A percentile compares a stretch with the other conserved stretches of the same genome.
Evolutionary conservation across 2,329 filamentous ascomycete genomes (phyloP).

Genomic region (Fusarium humuli): DNA sequence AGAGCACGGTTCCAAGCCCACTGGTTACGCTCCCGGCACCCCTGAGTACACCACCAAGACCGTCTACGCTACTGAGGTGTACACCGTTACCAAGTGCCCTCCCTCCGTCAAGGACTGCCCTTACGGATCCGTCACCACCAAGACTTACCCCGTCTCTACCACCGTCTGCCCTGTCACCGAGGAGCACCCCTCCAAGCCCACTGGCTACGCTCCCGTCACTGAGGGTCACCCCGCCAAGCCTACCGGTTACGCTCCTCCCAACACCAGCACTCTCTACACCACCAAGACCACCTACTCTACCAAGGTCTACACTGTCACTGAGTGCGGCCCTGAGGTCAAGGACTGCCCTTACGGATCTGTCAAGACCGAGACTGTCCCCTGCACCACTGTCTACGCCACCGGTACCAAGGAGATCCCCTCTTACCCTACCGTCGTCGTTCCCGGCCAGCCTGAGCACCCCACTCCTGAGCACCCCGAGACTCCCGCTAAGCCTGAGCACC

Average conservation of each 20-base stretch:
- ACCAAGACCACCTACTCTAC: slow-evolving; percentile 50
- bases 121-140: slow-evolving; percentile 31
- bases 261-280: slow-evolving; percentile 45
- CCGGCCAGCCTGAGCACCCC: slow-evolving; percentile 21
- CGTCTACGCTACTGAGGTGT: slow-evolving; percentile 32
- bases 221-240: slow-evolving; percentile 30
- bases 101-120: slow-evolving; percentile 50
- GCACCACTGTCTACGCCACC: slow-evolving; percentile 30
- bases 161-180: slow-evolving; percentile 38
- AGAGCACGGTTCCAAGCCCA: slow-evolving; percentile 36
- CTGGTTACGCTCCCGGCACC: slow-evolving; percentile 43
- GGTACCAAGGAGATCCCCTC: slow-evolving; percentile 37
- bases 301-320: slow-evolving; percentile 50
- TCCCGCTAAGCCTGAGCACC: slow-evolving; percentile 19
- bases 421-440: slow-evolving; percentile 32
- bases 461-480: slow-evolving; percentile 4
- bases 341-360: slow-evolving; percentile 50
- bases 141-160: slow-evolving; percentile 36
- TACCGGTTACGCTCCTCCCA: slow-evolving; percentile 33
- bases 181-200: slow-evolving; percentile 31
- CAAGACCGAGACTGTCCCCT: slow-evolving; percentile 42
- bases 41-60: slow-evolving; percentile 46
- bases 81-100: slow-evolving; percentile 34
- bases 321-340: slow-evolving; percentile 47
- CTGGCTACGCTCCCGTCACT: slow-evolving; percentile 28